phyloP scores from a whole-genome alignment of 208 protist species.

The Angomonas deanei region DNA sequence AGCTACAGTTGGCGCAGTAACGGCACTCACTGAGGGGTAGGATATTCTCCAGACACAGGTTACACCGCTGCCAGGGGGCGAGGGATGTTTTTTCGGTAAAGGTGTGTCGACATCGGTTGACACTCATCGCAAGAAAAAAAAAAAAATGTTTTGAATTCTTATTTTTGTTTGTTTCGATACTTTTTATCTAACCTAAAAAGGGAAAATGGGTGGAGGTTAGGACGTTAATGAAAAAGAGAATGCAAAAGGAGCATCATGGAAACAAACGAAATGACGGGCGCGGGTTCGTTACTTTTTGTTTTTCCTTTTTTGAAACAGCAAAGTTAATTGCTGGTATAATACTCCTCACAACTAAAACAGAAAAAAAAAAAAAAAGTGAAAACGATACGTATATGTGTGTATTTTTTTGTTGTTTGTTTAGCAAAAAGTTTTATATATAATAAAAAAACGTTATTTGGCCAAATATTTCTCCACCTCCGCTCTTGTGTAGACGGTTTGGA shows the following conservation, averaged over 20 bases:
- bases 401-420: too few relatives aligned
- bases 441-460: not conserved
- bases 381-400: too few relatives aligned
- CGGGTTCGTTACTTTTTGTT: too few relatives aligned
- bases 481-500: constrained; percentile 7
- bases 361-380: constrained; percentile 4
- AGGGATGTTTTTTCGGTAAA: not conserved
- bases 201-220: too few relatives aligned
- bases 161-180: constrained; percentile 7
- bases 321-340: too few relatives aligned
- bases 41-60: not conserved
- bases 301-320: not conserved
- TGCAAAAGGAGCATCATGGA: not conserved
- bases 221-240: constrained; percentile 8
- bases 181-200: constrained; percentile 1
- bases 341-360: too few relatives aligned
- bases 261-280: not conserved
- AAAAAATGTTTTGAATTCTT: not conserved
- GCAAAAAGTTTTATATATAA: too few relatives aligned
- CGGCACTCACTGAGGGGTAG: not conserved
- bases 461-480: not conserved
- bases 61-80: not conserved
- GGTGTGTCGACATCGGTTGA: constrained; percentile 1
- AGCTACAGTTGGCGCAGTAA: not conserved
- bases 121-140: not conserved